Conservation (phyloP, 2,329 filamentous ascomycete genomes). For the Fusarium papillatum region DNA sequence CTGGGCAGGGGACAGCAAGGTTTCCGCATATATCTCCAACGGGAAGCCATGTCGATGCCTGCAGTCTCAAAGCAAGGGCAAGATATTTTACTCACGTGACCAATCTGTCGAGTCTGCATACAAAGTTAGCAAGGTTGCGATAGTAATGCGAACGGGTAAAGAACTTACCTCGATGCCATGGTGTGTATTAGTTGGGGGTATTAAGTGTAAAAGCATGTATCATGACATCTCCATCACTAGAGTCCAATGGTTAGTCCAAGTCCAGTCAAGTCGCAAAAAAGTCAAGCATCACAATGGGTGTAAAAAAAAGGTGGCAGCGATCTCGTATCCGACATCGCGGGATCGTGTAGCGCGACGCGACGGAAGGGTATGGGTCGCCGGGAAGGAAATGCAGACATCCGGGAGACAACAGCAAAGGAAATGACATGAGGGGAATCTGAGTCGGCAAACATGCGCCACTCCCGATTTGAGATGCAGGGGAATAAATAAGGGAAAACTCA, state of each 20-base stretch:
- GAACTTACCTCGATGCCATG: constrained; percentile 69
- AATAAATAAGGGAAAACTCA: constrained; percentile 7
- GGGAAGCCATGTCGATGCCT: neutral
- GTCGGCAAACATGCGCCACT: constrained; percentile 21
- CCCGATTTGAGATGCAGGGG: constrained; percentile 16
- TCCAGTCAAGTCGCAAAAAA: neutral
- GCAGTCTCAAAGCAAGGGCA: neutral
- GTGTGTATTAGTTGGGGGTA: constrained; percentile 51
- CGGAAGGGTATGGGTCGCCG: constrained; percentile 40
- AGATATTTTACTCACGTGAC: constrained; percentile 78
- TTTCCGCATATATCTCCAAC: neutral
- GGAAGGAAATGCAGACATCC: constrained; percentile 44
- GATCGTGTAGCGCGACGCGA: constrained; percentile 47
- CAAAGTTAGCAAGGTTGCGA: constrained; percentile 20
- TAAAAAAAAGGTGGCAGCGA: constrained; percentile 20
- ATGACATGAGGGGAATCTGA: constrained; percentile 7
- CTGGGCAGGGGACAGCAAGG: neutral
- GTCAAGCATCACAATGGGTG: constrained; percentile 18
- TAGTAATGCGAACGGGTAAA: neutral
- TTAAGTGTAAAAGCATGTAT: constrained; percentile 34
- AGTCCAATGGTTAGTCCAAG: constrained; percentile 27
- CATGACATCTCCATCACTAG: constrained; percentile 47
- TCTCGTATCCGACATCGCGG: constrained; percentile 39
- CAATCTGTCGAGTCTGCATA: constrained; percentile 80
- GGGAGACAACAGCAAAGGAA: constrained; percentile 18